Percentiles rank a stretch among this genome's conserved stretches.
These are phyloP conservation scores for Yamadazyma endophytica DNA, from an alignment of 805 yeast species.

Conservation along the genomic window DNA sequence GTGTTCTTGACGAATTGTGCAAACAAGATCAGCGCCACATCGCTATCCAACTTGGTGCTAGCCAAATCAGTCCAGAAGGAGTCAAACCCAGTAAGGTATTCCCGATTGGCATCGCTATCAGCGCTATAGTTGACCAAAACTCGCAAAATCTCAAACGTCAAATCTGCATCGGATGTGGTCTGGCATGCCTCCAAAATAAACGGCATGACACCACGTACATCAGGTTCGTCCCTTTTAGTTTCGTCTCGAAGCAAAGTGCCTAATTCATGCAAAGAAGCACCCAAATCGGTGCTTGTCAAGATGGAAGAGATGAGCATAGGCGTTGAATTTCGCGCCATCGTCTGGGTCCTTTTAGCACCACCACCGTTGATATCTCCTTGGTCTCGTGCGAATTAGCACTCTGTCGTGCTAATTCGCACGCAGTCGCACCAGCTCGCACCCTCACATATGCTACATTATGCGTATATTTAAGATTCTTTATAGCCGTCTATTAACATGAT, in stretches of 20 bases:
- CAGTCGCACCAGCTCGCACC: too few species aligned
- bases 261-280: constrained; percentile 7
- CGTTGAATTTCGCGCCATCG: too few species aligned
- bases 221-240: constrained; percentile 8
- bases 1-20: constrained; percentile 30
- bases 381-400: too few species aligned
- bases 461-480: neutral
- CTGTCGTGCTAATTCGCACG: too few species aligned
- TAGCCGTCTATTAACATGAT: constrained; percentile 9
- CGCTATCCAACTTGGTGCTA: constrained; percentile 5
- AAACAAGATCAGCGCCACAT: constrained; percentile 20
- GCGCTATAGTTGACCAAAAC: constrained; percentile 34
- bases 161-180: constrained; percentile 1
- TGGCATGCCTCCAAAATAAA: neutral
- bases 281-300: neutral
- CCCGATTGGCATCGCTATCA: constrained; percentile 24
- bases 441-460: neutral
- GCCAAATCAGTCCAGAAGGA: constrained; percentile 16
- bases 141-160: constrained; percentile 19
- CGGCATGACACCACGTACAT: constrained; percentile 3
- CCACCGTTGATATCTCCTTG: too few species aligned
- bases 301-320: too few species aligned
- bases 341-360: too few species aligned
- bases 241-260: constrained; percentile 21
- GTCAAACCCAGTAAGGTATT: constrained; percentile 6